These are phyloP conservation scores for Furcasterigmium furcatum DNA, from an alignment of 2,329 filamentous ascomycete genomes.

Conservation along the genomic window DNA sequence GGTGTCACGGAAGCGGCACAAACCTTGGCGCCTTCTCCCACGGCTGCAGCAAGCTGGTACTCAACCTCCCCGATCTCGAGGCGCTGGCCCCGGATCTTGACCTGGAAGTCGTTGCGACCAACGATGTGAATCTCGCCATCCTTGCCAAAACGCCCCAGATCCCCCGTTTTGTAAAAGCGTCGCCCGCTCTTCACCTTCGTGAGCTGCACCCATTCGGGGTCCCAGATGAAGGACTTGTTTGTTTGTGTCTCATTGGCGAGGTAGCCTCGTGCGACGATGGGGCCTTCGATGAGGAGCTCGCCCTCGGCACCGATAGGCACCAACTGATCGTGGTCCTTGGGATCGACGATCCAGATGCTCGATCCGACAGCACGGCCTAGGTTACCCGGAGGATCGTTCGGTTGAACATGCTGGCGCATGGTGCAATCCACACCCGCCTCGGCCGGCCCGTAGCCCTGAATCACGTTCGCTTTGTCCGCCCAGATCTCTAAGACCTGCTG, in stretches of 20 bases:
- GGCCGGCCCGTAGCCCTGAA: neutral
- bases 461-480: constrained; percentile 2
- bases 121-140: constrained; percentile 7
- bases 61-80: constrained; percentile 33
- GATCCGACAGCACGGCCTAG: constrained; percentile 6
- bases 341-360: constrained; percentile 18
- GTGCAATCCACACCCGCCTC: constrained; percentile 1
- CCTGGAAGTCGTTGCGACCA: constrained; percentile 27
- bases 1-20: neutral
- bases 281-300: constrained; percentile 22
- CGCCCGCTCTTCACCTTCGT: neutral
- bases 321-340: constrained; percentile 14
- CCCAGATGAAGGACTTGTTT: neutral
- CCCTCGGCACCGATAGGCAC: constrained; percentile 17
- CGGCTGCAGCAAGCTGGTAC: neutral
- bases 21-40: neutral
- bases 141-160: neutral
- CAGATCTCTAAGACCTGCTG: constrained; percentile 12
- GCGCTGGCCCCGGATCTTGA: constrained; percentile 41
- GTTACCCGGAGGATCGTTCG: neutral
- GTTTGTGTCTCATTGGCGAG: neutral
- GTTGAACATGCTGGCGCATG: neutral
- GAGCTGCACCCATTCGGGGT: constrained; percentile 2
- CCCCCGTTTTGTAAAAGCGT: constrained; percentile 12
- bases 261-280: constrained; percentile 15